A percentile compares a stretch with the other conserved stretches of the same genome.
Conservation (phyloP, 192 early-diverging fungal genomes). For the Rhizoclosmatium sp. region DNA sequence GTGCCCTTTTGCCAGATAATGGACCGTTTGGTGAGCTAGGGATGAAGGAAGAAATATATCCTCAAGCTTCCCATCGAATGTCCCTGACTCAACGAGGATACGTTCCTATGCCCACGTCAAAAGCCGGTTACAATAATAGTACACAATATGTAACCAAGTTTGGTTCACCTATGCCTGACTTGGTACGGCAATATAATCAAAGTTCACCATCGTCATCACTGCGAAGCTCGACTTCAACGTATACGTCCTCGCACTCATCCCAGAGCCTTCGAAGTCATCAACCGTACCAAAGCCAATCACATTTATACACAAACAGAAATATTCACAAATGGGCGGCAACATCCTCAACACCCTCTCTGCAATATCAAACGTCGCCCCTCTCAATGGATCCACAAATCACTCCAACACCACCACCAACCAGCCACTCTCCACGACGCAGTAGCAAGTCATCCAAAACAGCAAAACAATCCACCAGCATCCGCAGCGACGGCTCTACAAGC, state of each 20-base stretch:
- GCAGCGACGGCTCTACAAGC: background rate
- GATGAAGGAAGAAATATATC: conserved; percentile 7
- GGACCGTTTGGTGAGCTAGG: background rate
- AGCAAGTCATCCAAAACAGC: background rate
- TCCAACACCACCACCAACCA: background rate
- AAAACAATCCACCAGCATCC: background rate
- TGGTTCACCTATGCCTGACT: too few relatives aligned
- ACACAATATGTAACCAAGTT: too few relatives aligned
- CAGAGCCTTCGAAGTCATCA: background rate
- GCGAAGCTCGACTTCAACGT: conserved; percentile 8
- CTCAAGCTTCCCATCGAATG: background rate
- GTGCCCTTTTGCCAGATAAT: background rate
- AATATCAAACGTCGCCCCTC: background rate
- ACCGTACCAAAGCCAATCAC: conserved; percentile 19
- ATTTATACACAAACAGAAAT: conserved; percentile 1
- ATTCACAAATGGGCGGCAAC: conserved; percentile 23
- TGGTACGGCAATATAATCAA: background rate
- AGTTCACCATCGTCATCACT: background rate
- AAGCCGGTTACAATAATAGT: background rate
- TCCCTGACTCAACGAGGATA: conserved; percentile 18
- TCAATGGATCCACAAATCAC: background rate
- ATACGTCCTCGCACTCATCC: background rate
- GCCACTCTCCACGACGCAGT: background rate
- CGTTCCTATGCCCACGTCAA: conserved; percentile 23
- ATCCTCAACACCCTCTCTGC: background rate